These are phyloP conservation scores for Apiospora arundinis DNA, from an alignment of 2,329 filamentous ascomycete genomes.

Conservation along the genomic window DNA sequence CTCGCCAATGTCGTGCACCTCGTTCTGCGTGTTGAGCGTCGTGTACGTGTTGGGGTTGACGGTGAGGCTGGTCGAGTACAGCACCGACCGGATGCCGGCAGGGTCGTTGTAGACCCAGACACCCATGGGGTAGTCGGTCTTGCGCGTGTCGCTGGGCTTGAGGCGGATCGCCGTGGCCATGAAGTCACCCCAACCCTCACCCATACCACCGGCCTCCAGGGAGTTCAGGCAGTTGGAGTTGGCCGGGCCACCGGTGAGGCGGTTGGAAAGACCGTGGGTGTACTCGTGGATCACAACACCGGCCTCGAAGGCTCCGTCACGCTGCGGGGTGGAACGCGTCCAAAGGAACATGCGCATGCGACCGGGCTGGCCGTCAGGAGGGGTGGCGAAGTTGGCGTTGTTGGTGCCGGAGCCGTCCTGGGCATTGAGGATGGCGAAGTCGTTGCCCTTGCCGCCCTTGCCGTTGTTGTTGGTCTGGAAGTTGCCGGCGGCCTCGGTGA, in stretches of 20 bases:
- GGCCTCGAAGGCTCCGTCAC: constrained; percentile 64
- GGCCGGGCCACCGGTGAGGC: constrained; percentile 63
- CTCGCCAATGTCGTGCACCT: constrained; percentile 52
- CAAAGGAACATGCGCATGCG: constrained; percentile 68
- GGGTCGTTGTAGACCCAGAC: constrained; percentile 50
- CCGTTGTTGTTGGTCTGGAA: constrained; percentile 65
- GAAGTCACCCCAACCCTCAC: constrained; percentile 59
- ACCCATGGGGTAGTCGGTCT: constrained; percentile 52
- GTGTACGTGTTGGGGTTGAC: constrained; percentile 54
- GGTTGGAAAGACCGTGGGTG: constrained; percentile 62
- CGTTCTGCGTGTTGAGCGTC: constrained; percentile 44
- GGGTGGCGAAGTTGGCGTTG: constrained; percentile 65
- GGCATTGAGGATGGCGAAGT: constrained; percentile 61
- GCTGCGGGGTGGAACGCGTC: constrained; percentile 51
- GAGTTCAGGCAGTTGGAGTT: constrained; percentile 55
- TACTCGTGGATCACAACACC: constrained; percentile 67
- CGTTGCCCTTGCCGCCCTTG: constrained; percentile 55
- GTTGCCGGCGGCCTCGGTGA: constrained; percentile 64
- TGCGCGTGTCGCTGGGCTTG: constrained; percentile 49
- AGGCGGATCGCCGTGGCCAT: constrained; percentile 55
- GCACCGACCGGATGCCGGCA: constrained; percentile 50
- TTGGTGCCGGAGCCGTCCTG: constrained; percentile 62
- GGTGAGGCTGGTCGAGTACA: constrained; percentile 51
- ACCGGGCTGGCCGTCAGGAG: constrained; percentile 55
- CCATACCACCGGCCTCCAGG: constrained; percentile 54